phyloP scores from a whole-genome alignment of 371 early-diverging fungal genomes.

The Mucor indicus region DNA sequence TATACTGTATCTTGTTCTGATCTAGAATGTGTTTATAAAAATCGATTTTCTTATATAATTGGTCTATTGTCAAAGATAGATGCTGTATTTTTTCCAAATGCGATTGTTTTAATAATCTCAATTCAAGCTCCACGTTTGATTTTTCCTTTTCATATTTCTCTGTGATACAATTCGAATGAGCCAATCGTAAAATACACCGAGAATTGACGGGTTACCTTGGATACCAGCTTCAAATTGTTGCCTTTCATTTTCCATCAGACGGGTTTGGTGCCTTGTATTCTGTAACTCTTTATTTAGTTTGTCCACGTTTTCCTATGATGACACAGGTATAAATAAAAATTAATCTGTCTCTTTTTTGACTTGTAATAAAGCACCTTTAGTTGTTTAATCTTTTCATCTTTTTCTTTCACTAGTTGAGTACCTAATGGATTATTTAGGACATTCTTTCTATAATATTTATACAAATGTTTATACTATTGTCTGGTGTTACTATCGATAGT shows the following conservation, averaged over 20 bases:
- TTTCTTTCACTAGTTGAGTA: slow-evolving; percentile 16
- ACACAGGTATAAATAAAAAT: no score
- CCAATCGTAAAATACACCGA: background rate
- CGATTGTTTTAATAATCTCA: slow-evolving; percentile 28
- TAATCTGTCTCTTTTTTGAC: no score
- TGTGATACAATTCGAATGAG: no score
- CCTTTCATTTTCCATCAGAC: slow-evolving; percentile 36
- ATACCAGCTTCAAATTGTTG: slow-evolving; percentile 26
- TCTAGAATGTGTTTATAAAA: slow-evolving; percentile 15
- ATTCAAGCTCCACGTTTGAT: slow-evolving; percentile 19
- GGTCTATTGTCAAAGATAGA: slow-evolving; percentile 25
- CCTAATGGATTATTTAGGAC: slow-evolving; percentile 5
- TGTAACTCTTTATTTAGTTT: slow-evolving; percentile 12
- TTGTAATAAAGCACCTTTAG: slow-evolving; percentile 10
- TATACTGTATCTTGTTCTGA: slow-evolving; percentile 14
- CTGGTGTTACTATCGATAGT: slow-evolving; percentile 16
- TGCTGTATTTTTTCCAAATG: slow-evolving; percentile 35
- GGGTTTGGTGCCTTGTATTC: slow-evolving; percentile 25
- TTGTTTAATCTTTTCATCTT: slow-evolving; percentile 14
- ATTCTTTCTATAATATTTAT: background rate
- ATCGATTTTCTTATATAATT: slow-evolving; percentile 13
- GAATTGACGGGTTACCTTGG: slow-evolving; percentile 13
- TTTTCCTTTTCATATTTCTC: slow-evolving; percentile 35
- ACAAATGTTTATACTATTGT: background rate
- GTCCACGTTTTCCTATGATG: slow-evolving; percentile 11